Base-by-base conservation (phyloP, 2,329 filamentous ascomycete genomes). In the Fusarium solani-melongenae region DNA sequence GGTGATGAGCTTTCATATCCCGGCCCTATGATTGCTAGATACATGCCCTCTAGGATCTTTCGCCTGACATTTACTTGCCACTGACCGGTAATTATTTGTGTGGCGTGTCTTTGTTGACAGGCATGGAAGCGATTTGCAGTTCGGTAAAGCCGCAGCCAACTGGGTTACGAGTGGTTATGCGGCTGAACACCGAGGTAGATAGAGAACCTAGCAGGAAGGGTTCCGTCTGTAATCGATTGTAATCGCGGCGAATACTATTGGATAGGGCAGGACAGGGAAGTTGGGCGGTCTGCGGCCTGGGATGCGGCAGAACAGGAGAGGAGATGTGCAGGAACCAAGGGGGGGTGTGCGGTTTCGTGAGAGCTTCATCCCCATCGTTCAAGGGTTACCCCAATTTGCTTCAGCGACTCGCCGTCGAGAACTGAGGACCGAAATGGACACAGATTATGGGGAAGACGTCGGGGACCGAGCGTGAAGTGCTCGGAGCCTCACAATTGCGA, bases 401-500 rank as follows among this genome's bases (percentile, higher is more conserved):
- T 51, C 44, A 67, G 61, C n/a, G 24, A 57, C 53, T 67, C 49
- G 60, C 24, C 55, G 66, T 59, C 44, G 66, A 70, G 66, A 67
- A 62, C 14, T 68, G 58, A 61, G 62, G 29, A 15, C 69, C 70
- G 55, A 69, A 60, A 55, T 49, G 60, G 34, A 38, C 31, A 33
- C 17, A 62, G 60, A 55, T 57, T 51, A 56, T 36, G 24, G 29
- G 22, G 59, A 53, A 65, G n/a, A 46, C n/a, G 57, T 78, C 77
- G 77, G 77, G 46, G 66, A 78, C 77, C 77, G 77, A 78, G 76
- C 59, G 64, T 53, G 36, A 58, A 67, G 62, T 27, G 59, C 71
- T 76, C 73, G 74, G 70, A 66, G 59, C 29, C 66, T 76, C 77
- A 77, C 69, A 76, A 65, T 49, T 73, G 72, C 74, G 76, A 78